phyloP scores from a whole-genome alignment of 2,329 filamentous ascomycete genomes.

The Colletotrichum salicis region DNA sequence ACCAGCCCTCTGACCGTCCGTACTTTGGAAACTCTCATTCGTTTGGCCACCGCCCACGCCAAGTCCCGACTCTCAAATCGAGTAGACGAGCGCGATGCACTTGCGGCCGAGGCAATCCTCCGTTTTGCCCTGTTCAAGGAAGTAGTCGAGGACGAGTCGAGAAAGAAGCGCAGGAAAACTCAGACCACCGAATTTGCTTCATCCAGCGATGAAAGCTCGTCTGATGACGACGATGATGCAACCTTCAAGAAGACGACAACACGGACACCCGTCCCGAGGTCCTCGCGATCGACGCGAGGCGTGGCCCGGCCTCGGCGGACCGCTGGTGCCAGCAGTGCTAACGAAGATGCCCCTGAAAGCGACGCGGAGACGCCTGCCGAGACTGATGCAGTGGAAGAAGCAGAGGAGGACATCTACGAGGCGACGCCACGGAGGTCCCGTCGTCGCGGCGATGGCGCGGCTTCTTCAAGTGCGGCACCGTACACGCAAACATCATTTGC shows the following conservation, averaged over 20 bases:
- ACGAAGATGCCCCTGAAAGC: conserved; percentile 56
- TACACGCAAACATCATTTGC: conserved; percentile 73
- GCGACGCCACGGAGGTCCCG: conserved; percentile 55
- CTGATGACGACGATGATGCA: conserved; percentile 69
- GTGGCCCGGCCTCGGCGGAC: conserved; percentile 48
- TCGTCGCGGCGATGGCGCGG: conserved; percentile 43
- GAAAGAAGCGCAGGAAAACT: conserved; percentile 83
- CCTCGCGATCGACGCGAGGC: conserved; percentile 43
- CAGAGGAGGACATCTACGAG: conserved; percentile 61
- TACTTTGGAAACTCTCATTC: conserved; percentile 97
- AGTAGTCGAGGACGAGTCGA: conserved; percentile 81
- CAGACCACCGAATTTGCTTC: conserved; percentile 66
- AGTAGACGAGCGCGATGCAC: conserved; percentile 89
- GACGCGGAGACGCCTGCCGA: conserved; percentile 54
- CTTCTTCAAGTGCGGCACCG: conserved; percentile 50
- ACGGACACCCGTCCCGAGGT: conserved; percentile 47
- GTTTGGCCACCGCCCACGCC: conserved; percentile 94
- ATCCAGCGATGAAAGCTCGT: conserved; percentile 68
- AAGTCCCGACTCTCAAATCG: conserved; percentile 89
- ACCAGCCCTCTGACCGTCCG: conserved; percentile 96
- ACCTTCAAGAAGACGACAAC: conserved; percentile 40
- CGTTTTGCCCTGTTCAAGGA: conserved; percentile 98
- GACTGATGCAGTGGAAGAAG: conserved; percentile 52
- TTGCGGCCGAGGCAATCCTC: conserved; percentile 88
- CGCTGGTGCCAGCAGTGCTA: conserved; percentile 40